phyloP scores from a whole-genome alignment of 495 filamentous ascomycete species.

The Xylaria acuta region DNA sequence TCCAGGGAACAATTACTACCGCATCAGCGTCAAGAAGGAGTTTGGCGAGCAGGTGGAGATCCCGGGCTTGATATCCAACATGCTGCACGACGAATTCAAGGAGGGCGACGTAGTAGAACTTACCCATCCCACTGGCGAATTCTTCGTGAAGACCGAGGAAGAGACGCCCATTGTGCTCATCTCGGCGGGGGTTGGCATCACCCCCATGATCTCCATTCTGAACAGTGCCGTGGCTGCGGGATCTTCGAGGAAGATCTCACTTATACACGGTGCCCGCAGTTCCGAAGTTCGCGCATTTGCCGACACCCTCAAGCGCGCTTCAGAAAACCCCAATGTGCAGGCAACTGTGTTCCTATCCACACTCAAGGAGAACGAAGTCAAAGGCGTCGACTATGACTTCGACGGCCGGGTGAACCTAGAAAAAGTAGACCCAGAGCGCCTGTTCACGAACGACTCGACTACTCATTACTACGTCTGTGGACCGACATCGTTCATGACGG shows the following conservation, averaged over 20 bases:
- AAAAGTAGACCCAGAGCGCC: constrained; percentile 54
- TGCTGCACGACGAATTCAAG: constrained; percentile 66
- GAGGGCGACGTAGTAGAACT: constrained; percentile 67
- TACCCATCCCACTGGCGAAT: constrained; percentile 73
- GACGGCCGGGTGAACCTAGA: constrained; percentile 61
- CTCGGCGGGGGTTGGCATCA: constrained; percentile 73
- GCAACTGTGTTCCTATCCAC: constrained; percentile 50
- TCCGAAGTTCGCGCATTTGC: constrained; percentile 57
- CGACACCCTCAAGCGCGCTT: constrained; percentile 55
- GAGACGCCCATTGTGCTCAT: constrained; percentile 66
- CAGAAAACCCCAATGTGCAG: constrained; percentile 44
- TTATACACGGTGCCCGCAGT: constrained; percentile 66
- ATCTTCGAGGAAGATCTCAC: constrained; percentile 59
- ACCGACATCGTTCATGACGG: constrained; percentile 69
- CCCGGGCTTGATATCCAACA: constrained; percentile 73
- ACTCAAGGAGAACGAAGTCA: constrained; percentile 50
- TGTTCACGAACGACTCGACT: constrained; percentile 59
- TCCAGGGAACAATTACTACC: constrained; percentile 64
- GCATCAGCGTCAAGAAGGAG: constrained; percentile 75
- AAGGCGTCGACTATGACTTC: constrained; percentile 63
- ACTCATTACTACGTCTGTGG: constrained; percentile 76
- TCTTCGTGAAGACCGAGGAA: constrained; percentile 60
- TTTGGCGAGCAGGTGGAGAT: constrained; percentile 53
- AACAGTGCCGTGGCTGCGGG: constrained; percentile 59
- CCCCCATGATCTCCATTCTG: constrained; percentile 71